Evolutionary conservation across 2,329 filamentous ascomycete genomes (phyloP).

Genomic region (Daldinia sp.): DNA sequence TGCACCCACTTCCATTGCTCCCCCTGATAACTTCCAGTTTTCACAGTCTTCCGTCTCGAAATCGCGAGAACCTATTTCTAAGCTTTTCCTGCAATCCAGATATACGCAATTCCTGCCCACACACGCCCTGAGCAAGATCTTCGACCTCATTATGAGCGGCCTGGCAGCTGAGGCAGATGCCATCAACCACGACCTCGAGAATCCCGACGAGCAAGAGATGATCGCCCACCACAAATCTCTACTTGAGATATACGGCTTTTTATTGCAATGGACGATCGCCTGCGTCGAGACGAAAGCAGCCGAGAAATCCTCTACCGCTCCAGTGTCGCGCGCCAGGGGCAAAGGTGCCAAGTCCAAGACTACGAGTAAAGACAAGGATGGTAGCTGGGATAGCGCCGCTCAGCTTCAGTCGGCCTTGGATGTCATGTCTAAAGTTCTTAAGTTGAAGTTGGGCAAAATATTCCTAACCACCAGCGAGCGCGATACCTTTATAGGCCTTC

Average conservation of each 20-base stretch:
- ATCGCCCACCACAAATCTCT: slow-evolving; percentile 89
- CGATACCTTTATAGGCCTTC: slow-evolving; percentile 91
- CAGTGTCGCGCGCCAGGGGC: slow-evolving; percentile 77
- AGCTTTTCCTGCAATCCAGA: slow-evolving; percentile 76
- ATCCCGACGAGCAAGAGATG: slow-evolving; percentile 86
- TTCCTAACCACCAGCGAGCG: slow-evolving; percentile 97
- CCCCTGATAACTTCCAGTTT: slow-evolving; percentile 45
- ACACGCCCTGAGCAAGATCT: slow-evolving; percentile 88
- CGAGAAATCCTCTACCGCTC: slow-evolving; percentile 83
- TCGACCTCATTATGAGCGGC: slow-evolving; percentile 89
- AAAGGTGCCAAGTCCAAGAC: slow-evolving; percentile 81
- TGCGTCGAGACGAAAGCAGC: slow-evolving; percentile 94
- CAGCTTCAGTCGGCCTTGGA: slow-evolving; percentile 92
- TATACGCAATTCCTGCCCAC: slow-evolving; percentile 83
- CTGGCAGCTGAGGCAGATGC: slow-evolving; percentile 87
- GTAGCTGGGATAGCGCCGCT: slow-evolving; percentile 86
- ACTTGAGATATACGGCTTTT: slow-evolving; percentile 92
- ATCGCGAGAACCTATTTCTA: slow-evolving; percentile 67
- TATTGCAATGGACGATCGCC: slow-evolving; percentile 94
- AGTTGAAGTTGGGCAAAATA: slow-evolving; percentile 89
- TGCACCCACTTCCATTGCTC: slow-evolving; percentile 68
- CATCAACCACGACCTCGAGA: slow-evolving; percentile 86
- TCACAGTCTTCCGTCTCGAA: slow-evolving; percentile 40
- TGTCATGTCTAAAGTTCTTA: slow-evolving; percentile 95
- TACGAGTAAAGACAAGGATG: slow-evolving; percentile 75